A percentile compares a stretch with the other conserved stretches of the same genome.
phyloP scores from a whole-genome alignment of 441 rosid species.

The Lagerstroemia fauriei region DNA sequence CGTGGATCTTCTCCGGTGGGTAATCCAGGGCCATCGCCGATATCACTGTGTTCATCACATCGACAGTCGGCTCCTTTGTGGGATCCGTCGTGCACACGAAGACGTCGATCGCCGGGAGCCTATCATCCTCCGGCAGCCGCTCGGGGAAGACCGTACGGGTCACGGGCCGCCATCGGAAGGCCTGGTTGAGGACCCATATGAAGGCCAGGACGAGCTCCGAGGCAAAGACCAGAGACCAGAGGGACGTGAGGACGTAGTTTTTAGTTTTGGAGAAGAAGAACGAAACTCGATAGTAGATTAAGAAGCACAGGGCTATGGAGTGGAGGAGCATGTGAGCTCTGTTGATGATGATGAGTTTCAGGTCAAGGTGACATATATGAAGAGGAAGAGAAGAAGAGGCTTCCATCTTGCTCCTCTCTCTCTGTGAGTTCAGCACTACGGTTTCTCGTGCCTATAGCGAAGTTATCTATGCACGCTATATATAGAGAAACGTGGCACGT shows the following conservation, averaged over 20 bases:
- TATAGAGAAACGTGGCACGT: too few species aligned
- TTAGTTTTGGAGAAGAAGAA: slow-evolving; percentile 26
- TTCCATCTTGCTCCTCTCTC: not conserved
- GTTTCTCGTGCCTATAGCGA: not conserved
- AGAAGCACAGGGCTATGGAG: slow-evolving; percentile 30
- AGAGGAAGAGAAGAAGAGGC: slow-evolving; percentile 32
- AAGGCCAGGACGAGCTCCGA: slow-evolving; percentile 42
- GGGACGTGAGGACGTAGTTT: slow-evolving; percentile 14
- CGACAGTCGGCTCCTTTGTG: slow-evolving; percentile 36
- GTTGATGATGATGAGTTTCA: slow-evolving; percentile 29
- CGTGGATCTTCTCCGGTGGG: slow-evolving; percentile 44
- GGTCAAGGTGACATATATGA: slow-evolving; percentile 29
- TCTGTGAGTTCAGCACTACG: not conserved
- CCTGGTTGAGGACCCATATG: slow-evolving; percentile 35
- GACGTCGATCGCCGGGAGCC: slow-evolving; percentile 42
- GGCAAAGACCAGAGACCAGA: slow-evolving; percentile 39
- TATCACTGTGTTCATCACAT: slow-evolving; percentile 47
- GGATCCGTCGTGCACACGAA: slow-evolving; percentile 48
- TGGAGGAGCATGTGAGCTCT: slow-evolving; percentile 35
- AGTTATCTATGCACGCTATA: not conserved
- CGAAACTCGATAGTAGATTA: slow-evolving; percentile 38
- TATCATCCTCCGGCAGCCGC: slow-evolving; percentile 31
- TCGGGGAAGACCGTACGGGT: slow-evolving; percentile 35
- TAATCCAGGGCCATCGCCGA: slow-evolving; percentile 49
- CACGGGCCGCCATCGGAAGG: slow-evolving; percentile 36